phyloP scores from a whole-genome alignment of 352 stramenopile species.

The Phytopythium litorale region DNA sequence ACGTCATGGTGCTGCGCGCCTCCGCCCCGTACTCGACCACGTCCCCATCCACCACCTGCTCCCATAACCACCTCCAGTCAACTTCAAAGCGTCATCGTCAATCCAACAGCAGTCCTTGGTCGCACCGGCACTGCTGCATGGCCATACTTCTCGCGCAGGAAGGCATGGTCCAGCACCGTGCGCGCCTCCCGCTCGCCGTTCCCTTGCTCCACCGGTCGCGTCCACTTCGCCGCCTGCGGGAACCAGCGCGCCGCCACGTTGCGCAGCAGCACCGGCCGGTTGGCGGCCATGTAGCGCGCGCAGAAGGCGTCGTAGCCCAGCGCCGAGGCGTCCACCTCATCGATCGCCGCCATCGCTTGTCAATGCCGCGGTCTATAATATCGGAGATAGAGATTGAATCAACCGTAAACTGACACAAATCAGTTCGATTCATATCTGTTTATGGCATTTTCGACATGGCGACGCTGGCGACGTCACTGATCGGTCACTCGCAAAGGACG shows the following conservation, averaged over 20 bases:
- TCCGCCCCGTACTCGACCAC: conserved; percentile 59
- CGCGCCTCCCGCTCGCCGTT: background rate
- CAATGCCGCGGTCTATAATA: background rate
- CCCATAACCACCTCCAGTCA: background rate
- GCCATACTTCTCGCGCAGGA: conserved; percentile 42
- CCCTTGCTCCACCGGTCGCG: conserved; percentile 9
- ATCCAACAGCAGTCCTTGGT: background rate
- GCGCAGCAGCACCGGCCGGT: conserved; percentile 62
- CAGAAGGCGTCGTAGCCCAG: conserved; percentile 75
- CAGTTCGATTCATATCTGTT: background rate
- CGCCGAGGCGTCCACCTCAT: conserved; percentile 45
- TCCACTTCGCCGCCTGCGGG: conserved; percentile 21
- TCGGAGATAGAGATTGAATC: background rate
- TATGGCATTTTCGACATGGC: background rate
- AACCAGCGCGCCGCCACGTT: conserved; percentile 43
- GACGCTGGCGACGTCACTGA: background rate
- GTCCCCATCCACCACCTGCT: conserved; percentile 57
- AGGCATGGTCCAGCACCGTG: conserved; percentile 36
- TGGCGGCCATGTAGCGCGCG: conserved; percentile 59
- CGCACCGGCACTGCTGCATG: conserved; percentile 48
- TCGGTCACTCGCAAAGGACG: background rate
- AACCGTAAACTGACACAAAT: background rate
- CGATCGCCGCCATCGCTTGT: conserved; percentile 24
- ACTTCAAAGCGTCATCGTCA: background rate
- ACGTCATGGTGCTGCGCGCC: conserved; percentile 48